Conservation (phyloP, 2,329 filamentous ascomycete species). For the Fusarium sp. region DNA sequence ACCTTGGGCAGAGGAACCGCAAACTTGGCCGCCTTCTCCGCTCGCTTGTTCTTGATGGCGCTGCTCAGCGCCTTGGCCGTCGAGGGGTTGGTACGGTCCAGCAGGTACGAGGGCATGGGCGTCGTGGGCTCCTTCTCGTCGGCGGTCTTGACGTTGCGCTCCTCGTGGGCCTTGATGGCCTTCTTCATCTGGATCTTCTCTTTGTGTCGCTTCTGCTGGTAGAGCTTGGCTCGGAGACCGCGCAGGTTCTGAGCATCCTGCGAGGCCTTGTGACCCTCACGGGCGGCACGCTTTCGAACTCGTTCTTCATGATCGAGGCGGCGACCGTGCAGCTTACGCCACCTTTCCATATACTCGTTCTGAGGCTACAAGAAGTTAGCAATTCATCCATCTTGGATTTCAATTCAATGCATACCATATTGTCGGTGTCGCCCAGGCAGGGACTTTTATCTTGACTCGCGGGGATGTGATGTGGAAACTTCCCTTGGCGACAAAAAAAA, state of each 20-base stretch:
- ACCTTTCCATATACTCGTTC: constrained; percentile 81
- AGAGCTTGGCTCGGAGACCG: constrained; percentile 89
- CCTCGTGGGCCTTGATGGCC: constrained; percentile 91
- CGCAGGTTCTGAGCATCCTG: constrained; percentile 92
- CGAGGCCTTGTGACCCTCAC: constrained; percentile 87
- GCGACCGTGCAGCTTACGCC: constrained; percentile 63
- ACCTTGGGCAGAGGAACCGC: constrained; percentile 93
- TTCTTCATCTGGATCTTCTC: constrained; percentile 99
- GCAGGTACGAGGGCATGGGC: constrained; percentile 88
- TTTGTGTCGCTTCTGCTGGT: constrained; percentile 90
- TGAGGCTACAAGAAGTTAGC: constrained; percentile 67
- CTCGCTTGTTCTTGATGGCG: constrained; percentile 94
- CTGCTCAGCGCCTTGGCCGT: constrained; percentile 74
- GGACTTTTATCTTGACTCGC: constrained; percentile 36
- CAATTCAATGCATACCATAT: constrained; percentile 44
- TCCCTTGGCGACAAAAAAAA: constrained; percentile 43
- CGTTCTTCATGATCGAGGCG: constrained; percentile 84
- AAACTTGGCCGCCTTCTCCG: constrained; percentile 94
- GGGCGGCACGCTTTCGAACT: constrained; percentile 81
- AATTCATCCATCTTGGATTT: neutral
- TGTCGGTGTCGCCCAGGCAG: constrained; percentile 42
- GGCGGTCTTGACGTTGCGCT: constrained; percentile 91
- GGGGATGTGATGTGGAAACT: constrained; percentile 42
- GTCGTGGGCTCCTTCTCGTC: constrained; percentile 80
- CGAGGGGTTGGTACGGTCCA: constrained; percentile 75